Evolutionary conservation across 2,329 filamentous ascomycete species (phyloP).

Genomic region (Pseudopithomyces chartarum): DNA sequence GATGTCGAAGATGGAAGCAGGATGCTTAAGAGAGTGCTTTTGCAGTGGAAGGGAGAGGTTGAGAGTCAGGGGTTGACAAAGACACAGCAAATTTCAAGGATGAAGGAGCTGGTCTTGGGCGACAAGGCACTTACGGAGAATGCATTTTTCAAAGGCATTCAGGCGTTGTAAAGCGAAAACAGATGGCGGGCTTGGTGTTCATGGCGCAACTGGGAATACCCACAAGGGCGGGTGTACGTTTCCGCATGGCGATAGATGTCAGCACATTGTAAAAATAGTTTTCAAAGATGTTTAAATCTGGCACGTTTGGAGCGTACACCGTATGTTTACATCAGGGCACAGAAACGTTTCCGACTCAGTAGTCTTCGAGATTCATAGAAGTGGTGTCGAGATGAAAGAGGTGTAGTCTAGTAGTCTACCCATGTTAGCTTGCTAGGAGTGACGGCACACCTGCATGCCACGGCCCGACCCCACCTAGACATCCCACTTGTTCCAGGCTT

Average conservation of each 20-base stretch:
- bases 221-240: neutral
- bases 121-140: slow-evolving; percentile 69
- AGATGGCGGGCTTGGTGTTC: neutral
- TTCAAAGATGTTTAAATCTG: too few species aligned
- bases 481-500: slow-evolving; percentile 4
- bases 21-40: slow-evolving; percentile 80
- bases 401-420: too few species aligned
- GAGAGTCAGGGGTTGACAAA: slow-evolving; percentile 61
- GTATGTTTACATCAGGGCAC: too few species aligned
- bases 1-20: slow-evolving; percentile 89
- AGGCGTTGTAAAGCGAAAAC: slow-evolving; percentile 46
- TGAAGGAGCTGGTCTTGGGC: slow-evolving; percentile 78
- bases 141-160: slow-evolving; percentile 69
- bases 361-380: too few species aligned
- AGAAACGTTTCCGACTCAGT: too few species aligned
- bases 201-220: neutral
- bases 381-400: too few species aligned
- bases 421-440: neutral
- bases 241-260: neutral
- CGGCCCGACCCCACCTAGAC: neutral
- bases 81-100: slow-evolving; percentile 75
- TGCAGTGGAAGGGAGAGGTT: slow-evolving; percentile 79
- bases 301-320: too few species aligned
- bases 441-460: neutral
- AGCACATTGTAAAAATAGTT: too few species aligned